Conservation (phyloP, 306 rosid genomes). For the Rubus idaeus region DNA sequence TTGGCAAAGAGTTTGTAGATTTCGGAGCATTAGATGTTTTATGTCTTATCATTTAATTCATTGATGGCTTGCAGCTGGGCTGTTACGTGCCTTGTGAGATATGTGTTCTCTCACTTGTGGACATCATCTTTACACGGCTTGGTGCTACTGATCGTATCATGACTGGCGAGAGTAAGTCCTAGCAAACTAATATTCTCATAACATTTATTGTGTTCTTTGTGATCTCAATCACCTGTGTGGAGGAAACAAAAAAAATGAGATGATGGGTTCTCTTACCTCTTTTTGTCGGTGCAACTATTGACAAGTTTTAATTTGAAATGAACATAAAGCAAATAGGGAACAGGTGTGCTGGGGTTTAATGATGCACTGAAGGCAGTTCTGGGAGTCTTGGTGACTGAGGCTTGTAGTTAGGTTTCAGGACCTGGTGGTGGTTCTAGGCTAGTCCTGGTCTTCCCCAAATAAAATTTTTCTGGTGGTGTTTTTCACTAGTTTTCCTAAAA, state of each 20-base stretch:
- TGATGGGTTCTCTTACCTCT: background rate
- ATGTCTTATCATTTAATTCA: constrained; percentile 10
- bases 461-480: background rate
- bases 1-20: background rate
- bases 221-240: background rate
- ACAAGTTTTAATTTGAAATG: background rate
- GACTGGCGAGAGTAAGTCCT: constrained; percentile 94
- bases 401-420: background rate
- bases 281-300: background rate
- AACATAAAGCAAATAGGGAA: background rate
- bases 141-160: constrained; percentile 97
- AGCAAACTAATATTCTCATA: background rate
- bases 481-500: background rate
- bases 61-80: constrained; percentile 72
- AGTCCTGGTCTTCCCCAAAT: background rate
- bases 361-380: background rate
- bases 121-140: constrained; percentile 88
- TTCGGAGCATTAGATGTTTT: constrained; percentile 13
- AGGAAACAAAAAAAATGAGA: background rate
- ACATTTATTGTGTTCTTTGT: background rate
- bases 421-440: background rate
- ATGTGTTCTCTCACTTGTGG: constrained; percentile 77
- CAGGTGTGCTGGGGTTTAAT: background rate
- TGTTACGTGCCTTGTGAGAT: constrained; percentile 85
- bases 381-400: background rate